Base-by-base conservation (phyloP, 441 rosid genomes). In the Euphorbia schlechtendalii region DNA sequence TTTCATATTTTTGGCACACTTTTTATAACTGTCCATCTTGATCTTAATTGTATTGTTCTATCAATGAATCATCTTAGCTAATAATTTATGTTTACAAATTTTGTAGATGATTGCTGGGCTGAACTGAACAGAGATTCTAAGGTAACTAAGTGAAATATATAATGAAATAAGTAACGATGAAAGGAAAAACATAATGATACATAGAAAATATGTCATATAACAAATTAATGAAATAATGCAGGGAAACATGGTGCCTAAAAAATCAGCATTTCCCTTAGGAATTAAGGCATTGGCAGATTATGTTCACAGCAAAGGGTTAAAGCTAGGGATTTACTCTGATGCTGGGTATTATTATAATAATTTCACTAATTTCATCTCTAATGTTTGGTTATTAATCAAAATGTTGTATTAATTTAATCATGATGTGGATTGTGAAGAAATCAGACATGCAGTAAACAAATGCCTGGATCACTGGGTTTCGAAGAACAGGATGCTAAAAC, bases 401-500 rank as follows among this genome's bases (percentile, higher is more conserved):
- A 40, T 30, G 0, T 67, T 46, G 1, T 5, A 38, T 4, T 38
- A 8, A 38, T 38, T 32, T 32, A 38, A 38, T 38, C 11, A 4
- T 4, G 6, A 38, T 8, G 8, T 38, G 41, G 8, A 5, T 9
- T 40, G 57, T 25, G 38, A 36, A 83, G 87, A 63, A 70, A 68
- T 25, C 86, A 59, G 55, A 83, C 88, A 5, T 85, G 90, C 69
- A 80, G 83, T 58, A 45, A 59, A 58, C 77, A 77, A 25, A 81
- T 83, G 90, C 90, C 90, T 0, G 86, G 90, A 48, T 85, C 88
- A 36, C 56, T 82, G n/a, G 84, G 86, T 32, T 64, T 81, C 28
- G 88, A 85, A 72, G 82, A 80, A 51, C 77, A 74, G 61, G 90
- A 85, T 77, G 88, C 90, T 25, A 78, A 76, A 64, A 85, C 82